phyloP scores from a whole-genome alignment of 169 alveolate species.

The Plasmodium reichenowi region DNA sequence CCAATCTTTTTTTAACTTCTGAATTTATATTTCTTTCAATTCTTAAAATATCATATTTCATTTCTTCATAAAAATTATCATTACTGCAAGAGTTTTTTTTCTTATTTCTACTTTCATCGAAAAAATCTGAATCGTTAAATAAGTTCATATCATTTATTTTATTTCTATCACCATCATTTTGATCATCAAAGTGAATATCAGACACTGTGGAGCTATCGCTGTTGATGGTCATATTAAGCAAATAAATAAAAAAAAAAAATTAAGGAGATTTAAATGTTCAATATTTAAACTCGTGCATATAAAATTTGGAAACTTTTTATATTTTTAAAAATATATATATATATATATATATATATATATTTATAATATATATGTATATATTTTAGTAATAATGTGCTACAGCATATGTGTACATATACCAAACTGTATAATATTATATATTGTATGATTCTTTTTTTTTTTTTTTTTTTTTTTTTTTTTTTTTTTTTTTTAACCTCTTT shows the following conservation, averaged over 20 bases:
- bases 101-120: conserved; percentile 27
- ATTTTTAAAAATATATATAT: too few relatives aligned
- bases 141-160: conserved; percentile 22
- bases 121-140: conserved; percentile 21
- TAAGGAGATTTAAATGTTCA: neutral
- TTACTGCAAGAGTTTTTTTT: neutral
- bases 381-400: too few relatives aligned
- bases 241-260: neutral
- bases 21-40: conserved; percentile 66
- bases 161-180: neutral
- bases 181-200: conserved; percentile 1
- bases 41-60: conserved; percentile 51
- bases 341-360: too few relatives aligned
- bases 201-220: conserved; percentile 29
- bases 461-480: too few relatives aligned
- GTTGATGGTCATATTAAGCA: conserved; percentile 1
- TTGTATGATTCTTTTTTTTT: too few relatives aligned
- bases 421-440: too few relatives aligned
- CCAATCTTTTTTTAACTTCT: conserved; percentile 67
- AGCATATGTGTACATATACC: too few relatives aligned
- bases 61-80: conserved; percentile 45
- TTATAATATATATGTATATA: too few relatives aligned
- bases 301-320: too few relatives aligned
- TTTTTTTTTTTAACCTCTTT: too few relatives aligned
- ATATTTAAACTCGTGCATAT: too few relatives aligned